phyloP scores from a whole-genome alignment of 345 rosid species.

The Linum lewisii region DNA sequence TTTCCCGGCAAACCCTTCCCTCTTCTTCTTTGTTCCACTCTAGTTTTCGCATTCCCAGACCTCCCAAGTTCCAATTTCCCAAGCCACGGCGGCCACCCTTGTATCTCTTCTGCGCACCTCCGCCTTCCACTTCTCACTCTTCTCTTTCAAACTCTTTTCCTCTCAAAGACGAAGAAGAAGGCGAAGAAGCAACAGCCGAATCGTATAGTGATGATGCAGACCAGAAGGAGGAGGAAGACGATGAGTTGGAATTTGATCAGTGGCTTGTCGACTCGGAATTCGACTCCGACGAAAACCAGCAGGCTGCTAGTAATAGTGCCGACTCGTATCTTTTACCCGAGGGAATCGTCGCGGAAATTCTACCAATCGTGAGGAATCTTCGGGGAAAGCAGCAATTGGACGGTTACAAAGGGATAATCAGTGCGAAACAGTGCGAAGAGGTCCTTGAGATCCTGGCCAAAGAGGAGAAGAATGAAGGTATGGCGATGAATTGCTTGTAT shows the following conservation, averaged over 20 bases:
- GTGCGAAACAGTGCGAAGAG: conserved; percentile 39
- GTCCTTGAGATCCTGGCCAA: conserved; percentile 47
- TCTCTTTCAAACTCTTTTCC: conserved; percentile 54
- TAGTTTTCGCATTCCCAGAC: background rate
- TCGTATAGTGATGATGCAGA: conserved; percentile 8
- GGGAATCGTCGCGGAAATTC: conserved; percentile 35
- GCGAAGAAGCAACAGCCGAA: conserved; percentile 5
- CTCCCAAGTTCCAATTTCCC: background rate
- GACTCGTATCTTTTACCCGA: conserved; percentile 10
- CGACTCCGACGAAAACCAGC: conserved; percentile 21
- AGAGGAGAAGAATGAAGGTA: conserved; percentile 22
- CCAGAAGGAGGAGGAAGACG: conserved; percentile 18
- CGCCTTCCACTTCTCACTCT: conserved; percentile 21
- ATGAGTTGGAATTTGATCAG: conserved; percentile 10
- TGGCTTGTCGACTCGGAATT: conserved; percentile 54
- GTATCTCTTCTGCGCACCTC: conserved; percentile 28
- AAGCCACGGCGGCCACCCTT: conserved; percentile 7
- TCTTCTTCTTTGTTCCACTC: conserved; percentile 5
- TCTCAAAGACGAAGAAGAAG: conserved; percentile 25
- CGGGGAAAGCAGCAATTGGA: conserved; percentile 48
- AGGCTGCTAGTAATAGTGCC: conserved; percentile 8
- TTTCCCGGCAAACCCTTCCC: conserved; percentile 4
- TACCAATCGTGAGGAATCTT: conserved; percentile 40
- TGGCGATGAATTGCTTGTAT: conserved; percentile 43
- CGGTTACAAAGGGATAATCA: conserved; percentile 31